Evolutionary conservation across 2,329 filamentous ascomycete species (phyloP).

Genomic region (Diplodia corticola): DNA sequence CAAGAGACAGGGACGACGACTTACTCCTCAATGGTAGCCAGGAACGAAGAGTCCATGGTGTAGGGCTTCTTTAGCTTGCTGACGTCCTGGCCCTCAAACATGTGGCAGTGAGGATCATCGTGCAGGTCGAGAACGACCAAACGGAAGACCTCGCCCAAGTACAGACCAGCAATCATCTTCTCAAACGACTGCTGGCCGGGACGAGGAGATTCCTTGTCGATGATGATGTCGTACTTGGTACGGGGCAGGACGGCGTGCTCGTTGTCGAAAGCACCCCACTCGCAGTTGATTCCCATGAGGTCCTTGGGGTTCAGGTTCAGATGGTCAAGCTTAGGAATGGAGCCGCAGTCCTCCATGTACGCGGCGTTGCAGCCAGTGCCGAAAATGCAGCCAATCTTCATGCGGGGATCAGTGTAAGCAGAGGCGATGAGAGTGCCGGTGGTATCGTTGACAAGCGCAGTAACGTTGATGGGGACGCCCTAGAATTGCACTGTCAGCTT

Average conservation of each 20-base stretch:
- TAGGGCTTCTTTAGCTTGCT: slow-evolving; percentile 81
- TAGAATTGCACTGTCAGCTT: slow-evolving; percentile 58
- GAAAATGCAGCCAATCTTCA: slow-evolving; percentile 97
- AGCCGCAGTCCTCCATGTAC: slow-evolving; percentile 92
- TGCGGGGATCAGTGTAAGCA: slow-evolving; percentile 88
- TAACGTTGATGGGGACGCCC: slow-evolving; percentile 88
- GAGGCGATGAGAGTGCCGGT: slow-evolving; percentile 96
- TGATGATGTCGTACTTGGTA: slow-evolving; percentile 81
- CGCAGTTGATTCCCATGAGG: slow-evolving; percentile 96
- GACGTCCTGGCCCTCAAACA: slow-evolving; percentile 85
- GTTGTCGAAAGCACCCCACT: slow-evolving; percentile 97
- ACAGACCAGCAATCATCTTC: slow-evolving; percentile 96
- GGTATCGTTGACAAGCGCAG: slow-evolving; percentile 94
- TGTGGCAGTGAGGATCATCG: slow-evolving; percentile 59
- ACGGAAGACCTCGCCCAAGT: slow-evolving; percentile 92
- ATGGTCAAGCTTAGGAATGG: slow-evolving; percentile 89
- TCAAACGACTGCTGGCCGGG: slow-evolving; percentile 95
- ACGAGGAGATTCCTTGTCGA: slow-evolving; percentile 88
- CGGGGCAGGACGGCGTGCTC: slow-evolving; percentile 85
- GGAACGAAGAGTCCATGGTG: slow-evolving; percentile 87
- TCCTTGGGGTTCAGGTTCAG: slow-evolving; percentile 81
- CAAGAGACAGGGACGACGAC: slow-evolving; percentile 5
- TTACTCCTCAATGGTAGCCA: slow-evolving; percentile 81
- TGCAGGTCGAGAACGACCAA: slow-evolving; percentile 82
- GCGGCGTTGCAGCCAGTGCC: slow-evolving; percentile 97